Evolutionary conservation across 352 stramenopile species (phyloP), one percentile per base, ranked within the genome.

Genomic region (Chrysophaeum taylorii): DNA sequence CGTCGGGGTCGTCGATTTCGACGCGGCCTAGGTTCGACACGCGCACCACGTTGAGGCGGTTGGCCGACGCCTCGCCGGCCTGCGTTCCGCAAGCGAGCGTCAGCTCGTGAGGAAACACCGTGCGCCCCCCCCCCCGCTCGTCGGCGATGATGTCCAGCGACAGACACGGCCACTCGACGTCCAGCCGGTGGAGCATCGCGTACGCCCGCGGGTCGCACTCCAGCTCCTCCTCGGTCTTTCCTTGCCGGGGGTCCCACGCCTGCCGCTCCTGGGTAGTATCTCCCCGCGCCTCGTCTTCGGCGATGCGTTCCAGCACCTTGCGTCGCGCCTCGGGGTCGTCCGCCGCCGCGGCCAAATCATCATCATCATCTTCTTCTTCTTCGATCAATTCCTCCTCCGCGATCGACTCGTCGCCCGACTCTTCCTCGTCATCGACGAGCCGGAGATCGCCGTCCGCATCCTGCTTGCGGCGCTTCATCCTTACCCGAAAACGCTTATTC

Each of bases 191-290:
- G 83, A 98, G 97, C 93, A 99, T 98, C 79, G 96, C 93, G 84
- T 99, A 99, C 7, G 96, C 96, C 38, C 85, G 94, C 76, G 89
- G 94, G 79, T 99, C 95, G 84, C 98, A 98, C 81, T 99, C 95
- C 42, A 99, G 85, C 76, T 95, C 84, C 76, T 97, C 91, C 57
- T 95, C 88, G 78, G 96, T 86, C 54, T 92, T 83, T 35, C 87
- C 88, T 15, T 75, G 74, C 31, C 84, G 75, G 31, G 93, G 91
- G 84, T 96, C 89, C 84, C 95, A 98, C 36, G 96, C 91, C 79
- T 93, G 78, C 33, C 83, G 48, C 35, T 76, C 35, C 50, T 73
- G 31, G 62, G 12, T 25, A 25, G 14, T 2, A 2, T 25, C 33
- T 66, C 57, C 33, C 1, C 85, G 81, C 23, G 82, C 75, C 18